Percentiles rank a stretch among this genome's conserved stretches.
Evolutionary conservation across 139 green algal species (phyloP).

Genomic region (Coelastrella sp.): DNA sequence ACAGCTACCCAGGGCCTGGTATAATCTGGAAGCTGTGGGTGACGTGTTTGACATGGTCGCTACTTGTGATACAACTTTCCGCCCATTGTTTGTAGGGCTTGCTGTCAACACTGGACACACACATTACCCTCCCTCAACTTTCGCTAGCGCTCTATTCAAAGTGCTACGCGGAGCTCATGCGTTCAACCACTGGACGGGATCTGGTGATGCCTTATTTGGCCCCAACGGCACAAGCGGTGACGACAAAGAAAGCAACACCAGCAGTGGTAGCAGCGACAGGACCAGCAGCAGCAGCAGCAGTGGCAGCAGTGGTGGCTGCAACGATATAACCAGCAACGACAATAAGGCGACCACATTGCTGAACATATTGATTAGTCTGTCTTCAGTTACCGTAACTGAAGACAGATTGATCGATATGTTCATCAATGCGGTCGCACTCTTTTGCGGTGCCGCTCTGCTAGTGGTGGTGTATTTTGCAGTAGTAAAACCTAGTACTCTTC

Average conservation of each 20-base stretch:
- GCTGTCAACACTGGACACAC: no score
- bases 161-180: no score
- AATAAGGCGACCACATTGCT: neutral
- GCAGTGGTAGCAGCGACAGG: no score
- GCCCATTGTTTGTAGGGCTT: neutral
- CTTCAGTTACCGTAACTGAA: neutral
- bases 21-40: no score
- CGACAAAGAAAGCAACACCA: neutral
- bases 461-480: no score
- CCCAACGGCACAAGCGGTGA: neutral
- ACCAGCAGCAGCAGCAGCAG: neutral
- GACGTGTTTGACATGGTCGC: neutral
- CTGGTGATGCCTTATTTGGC: neutral
- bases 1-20: neutral
- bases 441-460: no score
- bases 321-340: neutral
- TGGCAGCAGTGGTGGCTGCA: neutral
- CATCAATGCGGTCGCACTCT: no score
- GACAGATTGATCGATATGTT: no score
- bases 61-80: neutral
- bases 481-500: no score
- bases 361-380: neutral
- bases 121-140: no score
- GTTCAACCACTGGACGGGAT: no score
- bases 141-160: no score